Evolutionary conservation across 2,329 filamentous ascomycete species (phyloP).

Genomic region (Pseudocercospora crystallina): DNA sequence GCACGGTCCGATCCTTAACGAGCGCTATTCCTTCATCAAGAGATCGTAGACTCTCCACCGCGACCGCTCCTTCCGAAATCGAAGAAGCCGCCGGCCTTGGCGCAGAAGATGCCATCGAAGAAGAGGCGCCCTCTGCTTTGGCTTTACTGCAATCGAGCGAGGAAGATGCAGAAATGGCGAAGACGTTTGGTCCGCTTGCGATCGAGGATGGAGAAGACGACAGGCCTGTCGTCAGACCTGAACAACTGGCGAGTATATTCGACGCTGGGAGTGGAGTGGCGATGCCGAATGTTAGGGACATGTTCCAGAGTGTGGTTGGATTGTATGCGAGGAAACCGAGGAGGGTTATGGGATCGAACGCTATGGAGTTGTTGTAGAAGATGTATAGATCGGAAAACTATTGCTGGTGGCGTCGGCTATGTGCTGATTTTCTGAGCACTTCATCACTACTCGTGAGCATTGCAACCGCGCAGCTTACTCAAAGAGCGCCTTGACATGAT

Average conservation of each 20-base stretch:
- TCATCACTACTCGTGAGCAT: too few species aligned
- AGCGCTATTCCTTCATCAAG: conserved; percentile 7
- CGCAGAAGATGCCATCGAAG: background rate
- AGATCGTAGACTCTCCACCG: conserved; percentile 4
- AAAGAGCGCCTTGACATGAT: too few species aligned
- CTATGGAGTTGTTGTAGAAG: conserved; percentile 8
- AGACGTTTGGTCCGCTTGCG: conserved; percentile 12
- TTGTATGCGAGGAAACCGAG: conserved; percentile 60
- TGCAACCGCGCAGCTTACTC: too few species aligned
- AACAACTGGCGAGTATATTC: conserved; percentile 69
- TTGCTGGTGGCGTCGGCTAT: too few species aligned
- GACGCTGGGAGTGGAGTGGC: conserved; percentile 65
- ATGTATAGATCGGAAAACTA: too few species aligned
- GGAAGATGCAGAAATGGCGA: conserved; percentile 15
- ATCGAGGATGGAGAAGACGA: conserved; percentile 48
- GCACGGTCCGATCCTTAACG: conserved; percentile 61
- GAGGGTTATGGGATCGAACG: conserved; percentile 8
- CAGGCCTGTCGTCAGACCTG: conserved; percentile 63
- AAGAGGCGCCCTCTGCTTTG: conserved; percentile 9
- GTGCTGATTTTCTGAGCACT: too few species aligned
- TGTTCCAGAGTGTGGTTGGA: conserved; percentile 71
- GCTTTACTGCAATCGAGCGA: conserved; percentile 10
- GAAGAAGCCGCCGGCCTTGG: background rate
- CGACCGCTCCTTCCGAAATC: conserved; percentile 1
- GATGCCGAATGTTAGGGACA: conserved; percentile 69